These are phyloP conservation scores for Aspergillus fructus DNA, from an alignment of 2,329 filamentous ascomycete genomes.

Conservation along the genomic window DNA sequence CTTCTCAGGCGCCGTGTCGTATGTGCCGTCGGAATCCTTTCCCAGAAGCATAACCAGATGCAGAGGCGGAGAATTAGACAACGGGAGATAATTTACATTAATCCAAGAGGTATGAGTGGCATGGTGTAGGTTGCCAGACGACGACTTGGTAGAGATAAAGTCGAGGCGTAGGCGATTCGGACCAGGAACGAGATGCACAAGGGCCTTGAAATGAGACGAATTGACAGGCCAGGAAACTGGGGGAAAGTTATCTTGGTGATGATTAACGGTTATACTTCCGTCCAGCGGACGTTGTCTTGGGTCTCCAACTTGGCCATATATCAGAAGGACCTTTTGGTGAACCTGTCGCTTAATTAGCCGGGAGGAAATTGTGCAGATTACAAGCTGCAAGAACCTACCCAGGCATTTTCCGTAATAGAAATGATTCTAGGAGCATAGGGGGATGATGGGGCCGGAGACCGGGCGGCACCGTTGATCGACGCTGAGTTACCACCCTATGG, in stretches of 20 bases:
- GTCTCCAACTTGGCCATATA: conserved; percentile 80
- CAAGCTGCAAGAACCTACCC: conserved; percentile 61
- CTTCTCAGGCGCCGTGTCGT: conserved; percentile 76
- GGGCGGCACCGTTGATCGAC: conserved; percentile 39
- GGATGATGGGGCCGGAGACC: conserved; percentile 64
- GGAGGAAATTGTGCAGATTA: not conserved
- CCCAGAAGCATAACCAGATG: conserved; percentile 86
- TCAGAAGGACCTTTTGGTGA: conserved; percentile 82
- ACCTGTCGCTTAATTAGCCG: conserved; percentile 55
- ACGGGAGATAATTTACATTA: conserved; percentile 81
- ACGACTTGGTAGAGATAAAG: conserved; percentile 79
- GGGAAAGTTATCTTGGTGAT: conserved; percentile 83
- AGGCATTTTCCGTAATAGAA: conserved; percentile 78
- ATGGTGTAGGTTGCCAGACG: conserved; percentile 63
- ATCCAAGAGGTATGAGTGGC: conserved; percentile 73
- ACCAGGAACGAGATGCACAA: conserved; percentile 87
- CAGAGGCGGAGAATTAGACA: conserved; percentile 75
- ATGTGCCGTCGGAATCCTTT: conserved; percentile 83
- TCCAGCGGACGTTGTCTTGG: conserved; percentile 67
- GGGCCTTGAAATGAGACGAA: conserved; percentile 85
- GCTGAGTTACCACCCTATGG: conserved; percentile 35
- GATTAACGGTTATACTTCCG: conserved; percentile 74
- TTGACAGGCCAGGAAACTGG: conserved; percentile 81
- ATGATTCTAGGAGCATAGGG: conserved; percentile 77
- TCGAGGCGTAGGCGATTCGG: conserved; percentile 87